These are phyloP conservation scores for Scalesia atractyloides DNA, from an alignment of 129 eudicot genomes.

Conservation along the genomic window DNA sequence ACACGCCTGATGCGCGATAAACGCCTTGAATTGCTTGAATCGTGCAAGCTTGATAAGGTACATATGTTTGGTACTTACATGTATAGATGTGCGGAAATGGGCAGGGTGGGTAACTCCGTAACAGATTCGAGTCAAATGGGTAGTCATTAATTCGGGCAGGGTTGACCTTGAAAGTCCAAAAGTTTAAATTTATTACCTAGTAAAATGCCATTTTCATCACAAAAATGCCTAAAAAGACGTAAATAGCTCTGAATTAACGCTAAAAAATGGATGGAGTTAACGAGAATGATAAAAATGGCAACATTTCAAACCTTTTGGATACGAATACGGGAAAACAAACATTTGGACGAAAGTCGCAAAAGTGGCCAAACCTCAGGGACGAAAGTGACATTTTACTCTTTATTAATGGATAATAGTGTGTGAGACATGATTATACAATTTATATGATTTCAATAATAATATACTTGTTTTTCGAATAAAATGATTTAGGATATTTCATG, in stretches of 20 bases:
- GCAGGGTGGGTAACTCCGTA: not conserved
- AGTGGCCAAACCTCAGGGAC: too few species aligned
- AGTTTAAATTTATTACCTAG: not conserved
- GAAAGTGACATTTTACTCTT: too few species aligned
- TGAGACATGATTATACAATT: not conserved
- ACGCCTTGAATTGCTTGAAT: slow-evolving; percentile 65
- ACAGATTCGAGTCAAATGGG: not conserved
- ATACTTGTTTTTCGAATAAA: not conserved
- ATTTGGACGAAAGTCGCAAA: too few species aligned
- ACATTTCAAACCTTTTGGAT: too few species aligned
- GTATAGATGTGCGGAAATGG: not conserved
- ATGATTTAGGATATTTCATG: not conserved
- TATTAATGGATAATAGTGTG: slow-evolving; percentile 1
- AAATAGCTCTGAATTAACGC: too few species aligned
- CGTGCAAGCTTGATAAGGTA: slow-evolving; percentile 74
- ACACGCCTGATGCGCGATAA: slow-evolving; percentile 59
- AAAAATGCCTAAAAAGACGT: too few species aligned
- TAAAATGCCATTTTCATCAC: too few species aligned
- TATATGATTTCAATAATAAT: not conserved
- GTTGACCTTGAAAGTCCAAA: not conserved
- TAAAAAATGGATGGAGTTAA: too few species aligned
- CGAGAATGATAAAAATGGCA: too few species aligned
- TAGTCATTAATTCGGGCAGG: not conserved
- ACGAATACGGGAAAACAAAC: too few species aligned
- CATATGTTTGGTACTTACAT: not conserved